Percentiles rank a stretch among this genome's conserved stretches.
Conservation (phyloP, 208 protist genomes). For the Leptomonas seymouri region DNA sequence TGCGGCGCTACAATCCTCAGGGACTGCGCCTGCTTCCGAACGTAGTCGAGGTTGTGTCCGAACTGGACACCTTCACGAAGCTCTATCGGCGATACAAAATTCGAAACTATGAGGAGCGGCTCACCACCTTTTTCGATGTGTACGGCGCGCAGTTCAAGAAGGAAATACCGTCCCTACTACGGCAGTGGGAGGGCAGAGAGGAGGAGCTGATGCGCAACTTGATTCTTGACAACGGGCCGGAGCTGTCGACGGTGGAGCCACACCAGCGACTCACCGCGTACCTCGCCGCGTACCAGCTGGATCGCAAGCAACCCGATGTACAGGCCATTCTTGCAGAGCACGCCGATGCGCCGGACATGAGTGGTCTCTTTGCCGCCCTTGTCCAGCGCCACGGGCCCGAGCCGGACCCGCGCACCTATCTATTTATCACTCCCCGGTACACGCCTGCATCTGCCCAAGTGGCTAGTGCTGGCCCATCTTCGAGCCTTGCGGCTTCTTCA, state of each 20-base stretch:
- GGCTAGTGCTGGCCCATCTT: neutral
- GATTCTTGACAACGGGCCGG: constrained; percentile 75
- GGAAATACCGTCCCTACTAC: constrained; percentile 51
- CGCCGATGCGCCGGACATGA: constrained; percentile 12
- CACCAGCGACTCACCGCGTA: constrained; percentile 60
- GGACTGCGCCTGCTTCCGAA: constrained; percentile 59
- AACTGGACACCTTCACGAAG: constrained; percentile 82
- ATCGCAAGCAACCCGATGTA: constrained; percentile 29
- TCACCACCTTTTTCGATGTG: constrained; percentile 60
- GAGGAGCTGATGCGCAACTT: constrained; percentile 82
- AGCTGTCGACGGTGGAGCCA: constrained; percentile 55
- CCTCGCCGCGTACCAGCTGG: constrained; percentile 51
- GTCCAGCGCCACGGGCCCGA: constrained; percentile 58
- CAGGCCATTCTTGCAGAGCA: constrained; percentile 26
- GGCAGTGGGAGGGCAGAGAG: constrained; percentile 71
- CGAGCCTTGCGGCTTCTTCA: neutral
- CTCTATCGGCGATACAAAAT: constrained; percentile 73
- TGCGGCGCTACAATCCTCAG: constrained; percentile 61
- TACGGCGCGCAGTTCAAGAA: constrained; percentile 60
- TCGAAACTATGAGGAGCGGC: constrained; percentile 59
- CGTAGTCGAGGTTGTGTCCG: constrained; percentile 62
- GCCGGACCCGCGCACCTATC: constrained; percentile 74
- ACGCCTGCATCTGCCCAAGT: constrained; percentile 6
- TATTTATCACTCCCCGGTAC: constrained; percentile 65
- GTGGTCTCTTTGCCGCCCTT: constrained; percentile 47